Evolutionary conservation across 257 asterid species (phyloP).

Genomic region (Rubia yunnanensis): DNA sequence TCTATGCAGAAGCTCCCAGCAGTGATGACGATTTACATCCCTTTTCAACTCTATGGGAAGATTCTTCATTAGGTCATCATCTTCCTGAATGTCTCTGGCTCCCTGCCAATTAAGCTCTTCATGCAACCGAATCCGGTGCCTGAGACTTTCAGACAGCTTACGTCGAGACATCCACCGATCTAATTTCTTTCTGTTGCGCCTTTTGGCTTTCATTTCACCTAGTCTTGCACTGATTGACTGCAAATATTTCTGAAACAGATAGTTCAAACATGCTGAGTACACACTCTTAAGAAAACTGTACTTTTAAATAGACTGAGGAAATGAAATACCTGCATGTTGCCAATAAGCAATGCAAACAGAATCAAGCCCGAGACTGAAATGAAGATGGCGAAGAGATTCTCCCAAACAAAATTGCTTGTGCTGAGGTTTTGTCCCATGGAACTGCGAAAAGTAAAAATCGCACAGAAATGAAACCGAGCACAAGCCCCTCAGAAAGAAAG

Average conservation of each 20-base stretch:
- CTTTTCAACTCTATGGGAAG: conserved; percentile 61
- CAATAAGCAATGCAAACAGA: conserved; percentile 27
- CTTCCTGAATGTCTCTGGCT: conserved; percentile 58
- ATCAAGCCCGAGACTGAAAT: conserved; percentile 26
- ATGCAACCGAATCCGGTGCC: conserved; percentile 21
- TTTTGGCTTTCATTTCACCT: conserved; percentile 30
- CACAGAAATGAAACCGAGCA: not conserved
- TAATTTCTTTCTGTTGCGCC: conserved; percentile 12
- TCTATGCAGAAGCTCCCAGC: conserved; percentile 47
- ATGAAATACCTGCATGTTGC: conserved; percentile 32
- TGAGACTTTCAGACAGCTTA: conserved; percentile 26
- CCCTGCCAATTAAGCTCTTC: conserved; percentile 47
- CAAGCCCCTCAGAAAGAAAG: too few relatives aligned
- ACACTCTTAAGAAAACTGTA: not conserved
- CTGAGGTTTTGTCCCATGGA: conserved; percentile 30
- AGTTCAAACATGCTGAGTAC: not conserved
- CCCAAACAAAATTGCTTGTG: conserved; percentile 23
- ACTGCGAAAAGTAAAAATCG: conserved; percentile 15
- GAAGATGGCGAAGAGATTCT: conserved; percentile 22
- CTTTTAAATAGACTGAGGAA: too few relatives aligned
- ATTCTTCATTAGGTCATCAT: conserved; percentile 37
- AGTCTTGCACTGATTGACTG: conserved; percentile 31
- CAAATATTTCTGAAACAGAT: conserved; percentile 26
- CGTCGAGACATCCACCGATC: conserved; percentile 40
- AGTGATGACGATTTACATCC: conserved; percentile 60